A percentile compares a stretch with the other conserved stretches of the same genome.
These are phyloP conservation scores for Mycena latifolia DNA, from an alignment of 768 basidiomycete species.

Conservation along the genomic window DNA sequence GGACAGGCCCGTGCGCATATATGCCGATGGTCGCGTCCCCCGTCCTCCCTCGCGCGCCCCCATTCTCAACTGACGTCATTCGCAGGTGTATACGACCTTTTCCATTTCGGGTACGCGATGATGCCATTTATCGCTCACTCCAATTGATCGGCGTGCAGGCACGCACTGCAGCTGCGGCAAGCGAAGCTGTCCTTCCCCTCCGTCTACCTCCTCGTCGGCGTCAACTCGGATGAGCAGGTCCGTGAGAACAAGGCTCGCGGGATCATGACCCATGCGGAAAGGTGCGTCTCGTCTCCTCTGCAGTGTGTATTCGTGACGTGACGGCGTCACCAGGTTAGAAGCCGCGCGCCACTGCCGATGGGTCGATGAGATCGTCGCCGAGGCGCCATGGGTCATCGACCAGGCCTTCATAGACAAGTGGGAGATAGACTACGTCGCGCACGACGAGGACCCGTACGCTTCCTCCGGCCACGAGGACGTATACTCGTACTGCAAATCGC, in stretches of 20 bases:
- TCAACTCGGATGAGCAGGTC: slow-evolving; percentile 90
- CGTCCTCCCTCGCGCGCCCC: too few relatives aligned
- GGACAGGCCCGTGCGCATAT: slow-evolving; percentile 87
- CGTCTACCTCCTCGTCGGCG: slow-evolving; percentile 94
- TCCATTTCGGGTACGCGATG: slow-evolving; percentile 88
- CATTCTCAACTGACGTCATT: slow-evolving; percentile 26
- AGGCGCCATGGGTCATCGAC: slow-evolving; percentile 92
- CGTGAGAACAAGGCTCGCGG: slow-evolving; percentile 81
- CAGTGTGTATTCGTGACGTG: slow-evolving; percentile 13
- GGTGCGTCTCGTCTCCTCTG: slow-evolving; percentile 53
- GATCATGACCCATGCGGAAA: slow-evolving; percentile 91
- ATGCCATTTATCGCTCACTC: slow-evolving; percentile 14
- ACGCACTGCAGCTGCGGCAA: slow-evolving; percentile 95
- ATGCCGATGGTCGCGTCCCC: slow-evolving; percentile 84
- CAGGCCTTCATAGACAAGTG: slow-evolving; percentile 86
- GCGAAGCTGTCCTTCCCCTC: slow-evolving; percentile 94
- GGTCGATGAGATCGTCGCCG: slow-evolving; percentile 94
- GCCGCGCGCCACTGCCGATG: slow-evolving; percentile 96
- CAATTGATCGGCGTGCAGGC: slow-evolving; percentile 59
- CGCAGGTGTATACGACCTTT: slow-evolving; percentile 94
- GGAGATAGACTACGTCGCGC: slow-evolving; percentile 96
- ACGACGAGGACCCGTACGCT: slow-evolving; percentile 93
- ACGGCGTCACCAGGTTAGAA: slow-evolving; percentile 70
- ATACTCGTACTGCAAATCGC: slow-evolving; percentile 83
- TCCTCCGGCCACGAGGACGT: slow-evolving; percentile 88